Conservation (phyloP, 345 rosid species). For the Eucalyptus regnans region DNA sequence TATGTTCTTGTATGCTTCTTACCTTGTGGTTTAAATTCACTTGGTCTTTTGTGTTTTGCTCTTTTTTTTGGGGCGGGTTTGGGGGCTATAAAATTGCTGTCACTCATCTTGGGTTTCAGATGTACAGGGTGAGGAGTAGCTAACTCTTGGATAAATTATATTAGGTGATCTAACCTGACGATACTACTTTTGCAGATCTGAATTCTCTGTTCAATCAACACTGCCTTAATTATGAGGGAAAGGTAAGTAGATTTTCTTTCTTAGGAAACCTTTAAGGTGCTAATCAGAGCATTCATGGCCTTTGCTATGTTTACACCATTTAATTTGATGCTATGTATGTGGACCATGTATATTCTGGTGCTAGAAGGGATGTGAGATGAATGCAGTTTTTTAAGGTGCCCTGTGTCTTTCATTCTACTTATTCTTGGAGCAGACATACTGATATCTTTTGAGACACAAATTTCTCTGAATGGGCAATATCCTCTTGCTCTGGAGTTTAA, state of each 20-base stretch:
- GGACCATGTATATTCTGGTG: neutral
- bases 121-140: neutral
- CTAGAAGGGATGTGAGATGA: neutral
- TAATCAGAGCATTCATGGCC: neutral
- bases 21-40: neutral
- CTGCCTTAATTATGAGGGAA: slow-evolving; percentile 67
- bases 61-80: neutral
- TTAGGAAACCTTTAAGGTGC: neutral
- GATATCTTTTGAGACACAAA: neutral
- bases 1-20: neutral
- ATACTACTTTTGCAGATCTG: slow-evolving; percentile 43
- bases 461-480: neutral
- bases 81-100: neutral
- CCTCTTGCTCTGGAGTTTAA: neutral
- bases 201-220: slow-evolving; percentile 61
- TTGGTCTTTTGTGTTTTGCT: neutral
- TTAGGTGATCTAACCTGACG: neutral
- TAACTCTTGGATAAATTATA: neutral
- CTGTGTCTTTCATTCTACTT: neutral
- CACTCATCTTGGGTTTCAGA: neutral
- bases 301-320: neutral
- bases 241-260: slow-evolving; percentile 26
- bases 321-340: neutral
- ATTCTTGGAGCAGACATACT: neutral
- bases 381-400: neutral